Conservation (phyloP, 2,329 filamentous ascomycete genomes). For the Pestalotiopsis sp. region DNA sequence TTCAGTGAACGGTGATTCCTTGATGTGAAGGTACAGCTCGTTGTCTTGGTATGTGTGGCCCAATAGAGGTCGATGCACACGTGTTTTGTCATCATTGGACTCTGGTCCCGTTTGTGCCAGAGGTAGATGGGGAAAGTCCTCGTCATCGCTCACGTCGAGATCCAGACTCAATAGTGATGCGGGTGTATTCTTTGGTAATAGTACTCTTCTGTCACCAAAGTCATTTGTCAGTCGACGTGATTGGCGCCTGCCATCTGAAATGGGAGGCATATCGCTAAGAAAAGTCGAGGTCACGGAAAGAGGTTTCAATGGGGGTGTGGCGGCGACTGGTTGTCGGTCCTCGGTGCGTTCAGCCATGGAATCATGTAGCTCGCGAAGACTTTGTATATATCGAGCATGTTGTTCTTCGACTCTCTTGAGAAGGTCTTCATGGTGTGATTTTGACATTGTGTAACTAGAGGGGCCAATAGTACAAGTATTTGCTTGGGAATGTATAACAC, state of each 20-base stretch:
- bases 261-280: background rate
- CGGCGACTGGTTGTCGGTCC: background rate
- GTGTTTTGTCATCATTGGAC: background rate
- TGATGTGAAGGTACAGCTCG: background rate
- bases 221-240: constrained; percentile 9
- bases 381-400: constrained; percentile 8
- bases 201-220: constrained; percentile 5
- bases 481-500: background rate
- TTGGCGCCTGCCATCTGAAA: background rate
- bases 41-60: background rate
- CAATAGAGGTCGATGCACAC: background rate
- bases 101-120: background rate
- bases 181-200: background rate
- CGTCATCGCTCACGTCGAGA: constrained; percentile 9
- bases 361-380: constrained; percentile 4
- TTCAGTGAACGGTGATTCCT: background rate
- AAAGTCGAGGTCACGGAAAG: constrained; percentile 4
- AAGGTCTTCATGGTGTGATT: background rate
- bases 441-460: background rate
- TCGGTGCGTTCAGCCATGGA: background rate
- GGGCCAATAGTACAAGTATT: background rate
- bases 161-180: constrained; percentile 7
- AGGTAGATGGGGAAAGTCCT: constrained; percentile 3
- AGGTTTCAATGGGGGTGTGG: constrained; percentile 6
- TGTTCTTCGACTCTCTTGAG: constrained; percentile 9